Evolutionary conservation across 306 rosid species (phyloP).

Genomic region (Hippophae gyantsensis): DNA sequence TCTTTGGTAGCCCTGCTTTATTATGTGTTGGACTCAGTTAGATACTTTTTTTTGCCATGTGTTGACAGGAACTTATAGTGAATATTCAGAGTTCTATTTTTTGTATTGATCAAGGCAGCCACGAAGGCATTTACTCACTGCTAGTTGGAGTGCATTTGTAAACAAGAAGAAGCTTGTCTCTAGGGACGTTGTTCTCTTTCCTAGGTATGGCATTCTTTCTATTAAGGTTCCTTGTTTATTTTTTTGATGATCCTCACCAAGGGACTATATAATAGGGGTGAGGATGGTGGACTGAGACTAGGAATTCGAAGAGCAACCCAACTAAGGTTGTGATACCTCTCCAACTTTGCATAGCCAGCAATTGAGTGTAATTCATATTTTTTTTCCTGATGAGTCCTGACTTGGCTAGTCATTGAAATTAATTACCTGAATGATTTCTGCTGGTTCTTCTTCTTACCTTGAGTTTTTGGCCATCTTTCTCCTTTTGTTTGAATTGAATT

Average conservation of each 20-base stretch:
- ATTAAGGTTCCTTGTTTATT: background rate
- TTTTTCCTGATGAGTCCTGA: no score
- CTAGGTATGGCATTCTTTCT: slow-evolving; percentile 36
- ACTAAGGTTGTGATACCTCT: slow-evolving; percentile 25
- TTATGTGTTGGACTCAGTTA: no score
- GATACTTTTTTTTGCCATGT: no score
- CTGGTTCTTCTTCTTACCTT: no score
- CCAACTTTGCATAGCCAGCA: no score
- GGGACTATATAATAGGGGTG: slow-evolving; percentile 41
- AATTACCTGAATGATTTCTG: no score
- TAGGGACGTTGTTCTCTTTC: slow-evolving; percentile 95
- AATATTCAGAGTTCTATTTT: background rate
- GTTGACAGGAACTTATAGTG: no score
- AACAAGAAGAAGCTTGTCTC: slow-evolving; percentile 97
- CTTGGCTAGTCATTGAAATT: no score
- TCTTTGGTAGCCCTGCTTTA: background rate
- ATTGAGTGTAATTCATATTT: no score
- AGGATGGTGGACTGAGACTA: slow-evolving; percentile 78
- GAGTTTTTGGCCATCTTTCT: no score
- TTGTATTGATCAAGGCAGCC: slow-evolving; percentile 72
- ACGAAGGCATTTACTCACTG: slow-evolving; percentile 94
- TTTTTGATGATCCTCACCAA: slow-evolving; percentile 1
- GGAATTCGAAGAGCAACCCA: slow-evolving; percentile 93
- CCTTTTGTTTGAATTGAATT: no score
- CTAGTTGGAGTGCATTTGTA: slow-evolving; percentile 99